Evolutionary conservation across 257 asterid species (phyloP).

Genomic region (Capsicum pubescens): DNA sequence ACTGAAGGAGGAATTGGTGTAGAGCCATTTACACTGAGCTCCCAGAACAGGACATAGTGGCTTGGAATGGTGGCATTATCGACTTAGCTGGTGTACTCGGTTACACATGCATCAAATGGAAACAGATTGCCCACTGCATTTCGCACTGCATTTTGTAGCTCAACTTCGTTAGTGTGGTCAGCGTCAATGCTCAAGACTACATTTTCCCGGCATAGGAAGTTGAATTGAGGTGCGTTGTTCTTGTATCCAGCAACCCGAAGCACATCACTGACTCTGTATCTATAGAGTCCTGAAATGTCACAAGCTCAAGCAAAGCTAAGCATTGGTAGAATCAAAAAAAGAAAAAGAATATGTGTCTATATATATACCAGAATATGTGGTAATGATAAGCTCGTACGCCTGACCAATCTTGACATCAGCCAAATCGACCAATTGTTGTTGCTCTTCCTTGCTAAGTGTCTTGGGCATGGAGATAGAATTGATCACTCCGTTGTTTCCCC

Average conservation of each 20-base stretch:
- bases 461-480: constrained; percentile 11
- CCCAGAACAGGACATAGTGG: not conserved
- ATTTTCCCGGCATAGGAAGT: not conserved
- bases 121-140: not conserved
- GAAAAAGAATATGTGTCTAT: not conserved
- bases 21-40: not conserved
- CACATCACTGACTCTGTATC: not conserved
- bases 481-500: not conserved
- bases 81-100: not conserved
- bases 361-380: constrained; percentile 8
- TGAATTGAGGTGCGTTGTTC: not conserved
- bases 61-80: not conserved
- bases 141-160: not conserved
- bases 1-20: constrained; percentile 13
- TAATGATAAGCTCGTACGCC: not conserved
- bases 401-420: not conserved
- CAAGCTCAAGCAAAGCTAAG: not conserved
- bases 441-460: not conserved
- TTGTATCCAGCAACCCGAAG: constrained; percentile 16
- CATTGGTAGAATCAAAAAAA: not conserved
- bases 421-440: constrained; percentile 10
- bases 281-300: not conserved
- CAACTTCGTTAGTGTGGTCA: not conserved
- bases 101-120: not conserved
- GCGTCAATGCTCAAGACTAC: not conserved